A percentile compares a stretch with the other conserved stretches of the same genome.
These are phyloP conservation scores for Vinca major DNA, from an alignment of 305 asterid genomes.

Conservation along the genomic window DNA sequence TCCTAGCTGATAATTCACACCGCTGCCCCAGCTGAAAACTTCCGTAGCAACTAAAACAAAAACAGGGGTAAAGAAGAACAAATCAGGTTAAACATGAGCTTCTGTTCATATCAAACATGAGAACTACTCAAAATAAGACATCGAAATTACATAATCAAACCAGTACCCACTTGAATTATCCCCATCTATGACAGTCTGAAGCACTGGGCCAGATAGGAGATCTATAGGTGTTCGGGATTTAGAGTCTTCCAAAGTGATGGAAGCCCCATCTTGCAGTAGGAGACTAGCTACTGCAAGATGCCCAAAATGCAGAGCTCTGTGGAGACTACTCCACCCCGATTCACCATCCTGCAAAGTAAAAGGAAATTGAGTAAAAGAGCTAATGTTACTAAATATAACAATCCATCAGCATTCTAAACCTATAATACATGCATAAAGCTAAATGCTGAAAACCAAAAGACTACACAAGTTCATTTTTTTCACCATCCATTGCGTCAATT, in stretches of 20 bases:
- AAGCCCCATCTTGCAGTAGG: slow-evolving; percentile 72
- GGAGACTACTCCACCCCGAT: slow-evolving; percentile 98
- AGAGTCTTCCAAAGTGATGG: slow-evolving; percentile 68
- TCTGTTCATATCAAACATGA: neutral
- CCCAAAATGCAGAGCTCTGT: slow-evolving; percentile 90
- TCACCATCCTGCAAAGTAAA: slow-evolving; percentile 67
- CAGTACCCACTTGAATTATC: slow-evolving; percentile 42
- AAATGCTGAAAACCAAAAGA: neutral
- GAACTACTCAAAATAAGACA: neutral
- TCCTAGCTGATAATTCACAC: slow-evolving; percentile 97
- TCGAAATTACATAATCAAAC: neutral
- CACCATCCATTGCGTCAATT: neutral
- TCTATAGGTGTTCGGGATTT: slow-evolving; percentile 79
- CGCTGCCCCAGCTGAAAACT: slow-evolving; percentile 99
- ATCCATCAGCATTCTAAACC: neutral
- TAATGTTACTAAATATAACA: neutral
- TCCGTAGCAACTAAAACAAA: slow-evolving; percentile 58
- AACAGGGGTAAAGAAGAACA: neutral
- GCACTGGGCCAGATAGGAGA: slow-evolving; percentile 87
- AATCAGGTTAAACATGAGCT: neutral
- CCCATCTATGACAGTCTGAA: slow-evolving; percentile 48
- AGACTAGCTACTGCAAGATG: slow-evolving; percentile 86
- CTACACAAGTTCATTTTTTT: neutral
- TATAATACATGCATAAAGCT: neutral
- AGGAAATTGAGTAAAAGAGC: neutral